Evolutionary conservation across 768 basidiomycete species (phyloP).

Genomic region (Kwoniella dejecticola): DNA sequence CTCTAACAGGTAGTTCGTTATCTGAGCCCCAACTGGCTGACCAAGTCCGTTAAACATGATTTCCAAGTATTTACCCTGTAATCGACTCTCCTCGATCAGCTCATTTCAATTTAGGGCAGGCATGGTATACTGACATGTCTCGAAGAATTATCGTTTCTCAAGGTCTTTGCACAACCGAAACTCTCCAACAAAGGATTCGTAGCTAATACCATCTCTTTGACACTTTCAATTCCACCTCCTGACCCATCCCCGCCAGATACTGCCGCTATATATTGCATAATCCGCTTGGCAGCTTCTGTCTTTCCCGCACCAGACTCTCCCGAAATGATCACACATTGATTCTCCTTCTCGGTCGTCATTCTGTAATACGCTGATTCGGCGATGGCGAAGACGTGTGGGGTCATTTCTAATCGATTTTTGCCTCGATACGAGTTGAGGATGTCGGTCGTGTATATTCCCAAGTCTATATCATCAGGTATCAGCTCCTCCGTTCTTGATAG

Average conservation of each 20-base stretch:
- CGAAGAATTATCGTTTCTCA: slow-evolving; percentile 98
- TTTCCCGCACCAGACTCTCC: slow-evolving; percentile 99
- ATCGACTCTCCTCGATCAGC: too few species aligned
- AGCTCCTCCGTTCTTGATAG: too few species aligned
- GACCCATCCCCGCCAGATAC: slow-evolving; percentile 69
- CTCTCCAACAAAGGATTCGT: slow-evolving; percentile 97
- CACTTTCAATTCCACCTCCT: slow-evolving; percentile 86
- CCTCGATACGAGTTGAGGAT: slow-evolving; percentile 81
- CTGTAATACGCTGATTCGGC: slow-evolving; percentile 98
- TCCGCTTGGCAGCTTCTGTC: slow-evolving; percentile 97
- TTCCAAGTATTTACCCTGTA: slow-evolving; percentile 98
- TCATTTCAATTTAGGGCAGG: too few species aligned
- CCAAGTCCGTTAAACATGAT: slow-evolving; percentile 96
- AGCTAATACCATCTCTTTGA: slow-evolving; percentile 99
- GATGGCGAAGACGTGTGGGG: slow-evolving; percentile 96
- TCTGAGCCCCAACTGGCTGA: slow-evolving; percentile 94
- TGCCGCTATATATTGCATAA: slow-evolving; percentile 99
- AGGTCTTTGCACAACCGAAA: slow-evolving; percentile 98
- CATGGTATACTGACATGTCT: too few species aligned
- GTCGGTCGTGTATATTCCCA: slow-evolving; percentile 96
- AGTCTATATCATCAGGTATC: slow-evolving; percentile 62
- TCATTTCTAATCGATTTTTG: slow-evolving; percentile 96
- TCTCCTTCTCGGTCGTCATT: slow-evolving; percentile 99
- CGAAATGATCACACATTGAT: slow-evolving; percentile 99
- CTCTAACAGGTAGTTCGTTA: slow-evolving; percentile 96